Conservation (phyloP, 2,329 filamentous ascomycete genomes). For the Trichoderma sp. region DNA sequence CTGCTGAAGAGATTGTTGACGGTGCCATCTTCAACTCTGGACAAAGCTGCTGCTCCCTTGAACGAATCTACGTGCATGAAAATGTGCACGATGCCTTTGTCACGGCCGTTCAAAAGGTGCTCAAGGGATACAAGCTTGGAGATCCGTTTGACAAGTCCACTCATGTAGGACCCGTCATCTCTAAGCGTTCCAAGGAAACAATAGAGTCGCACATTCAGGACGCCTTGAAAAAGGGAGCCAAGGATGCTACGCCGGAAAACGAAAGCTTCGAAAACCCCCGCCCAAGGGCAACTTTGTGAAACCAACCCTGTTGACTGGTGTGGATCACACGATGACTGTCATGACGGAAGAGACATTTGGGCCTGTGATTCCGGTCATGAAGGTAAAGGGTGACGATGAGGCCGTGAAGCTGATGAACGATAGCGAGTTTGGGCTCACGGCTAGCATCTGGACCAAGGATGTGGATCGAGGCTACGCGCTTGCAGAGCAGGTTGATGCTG, state of each 20-base stretch:
- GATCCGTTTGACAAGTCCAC: conserved; percentile 79
- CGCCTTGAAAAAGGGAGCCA: conserved; percentile 79
- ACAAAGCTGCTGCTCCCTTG: conserved; percentile 94
- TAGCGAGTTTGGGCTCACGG: conserved; percentile 89
- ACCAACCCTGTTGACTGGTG: conserved; percentile 77
- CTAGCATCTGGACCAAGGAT: conserved; percentile 97
- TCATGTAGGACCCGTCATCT: conserved; percentile 86
- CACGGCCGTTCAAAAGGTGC: conserved; percentile 73
- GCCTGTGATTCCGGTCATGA: conserved; percentile 87
- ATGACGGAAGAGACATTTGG: conserved; percentile 97
- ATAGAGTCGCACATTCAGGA: conserved; percentile 81
- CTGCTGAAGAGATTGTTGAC: conserved; percentile 91
- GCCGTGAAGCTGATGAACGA: conserved; percentile 89
- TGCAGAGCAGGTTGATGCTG: conserved; percentile 80
- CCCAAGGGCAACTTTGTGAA: conserved; percentile 84
- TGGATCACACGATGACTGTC: conserved; percentile 79
- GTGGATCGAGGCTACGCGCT: conserved; percentile 72
- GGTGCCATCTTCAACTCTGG: conserved; percentile 97
- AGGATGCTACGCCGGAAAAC: conserved; percentile 81
- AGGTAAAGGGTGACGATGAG: conserved; percentile 77
- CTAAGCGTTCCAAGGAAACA: conserved; percentile 71
- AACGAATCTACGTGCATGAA: conserved; percentile 88
- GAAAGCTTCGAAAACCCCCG: conserved; percentile 70
- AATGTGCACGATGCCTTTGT: conserved; percentile 83
- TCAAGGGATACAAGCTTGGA: conserved; percentile 82